Evolutionary conservation across 1,284 basidiomycete genomes (phyloP).

Genomic region (Phellopilus nigrolimitatus): DNA sequence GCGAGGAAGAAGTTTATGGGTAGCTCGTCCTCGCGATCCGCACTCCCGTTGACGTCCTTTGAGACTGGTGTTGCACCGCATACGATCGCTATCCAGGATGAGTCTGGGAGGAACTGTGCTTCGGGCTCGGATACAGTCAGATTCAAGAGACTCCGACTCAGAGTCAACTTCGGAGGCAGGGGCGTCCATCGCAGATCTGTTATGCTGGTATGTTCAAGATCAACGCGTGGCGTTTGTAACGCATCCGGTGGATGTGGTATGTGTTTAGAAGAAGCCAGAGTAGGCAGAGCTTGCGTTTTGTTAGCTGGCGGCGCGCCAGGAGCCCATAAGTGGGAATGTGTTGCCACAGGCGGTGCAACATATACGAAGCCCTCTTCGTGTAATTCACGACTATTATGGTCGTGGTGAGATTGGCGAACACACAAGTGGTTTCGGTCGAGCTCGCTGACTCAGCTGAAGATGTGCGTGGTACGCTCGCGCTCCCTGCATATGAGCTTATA

Average conservation of each 20-base stretch:
- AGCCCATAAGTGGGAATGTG: conserved; percentile 33
- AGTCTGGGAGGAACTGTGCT: conserved; percentile 52
- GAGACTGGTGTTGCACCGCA: conserved; percentile 67
- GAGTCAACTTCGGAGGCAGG: not conserved
- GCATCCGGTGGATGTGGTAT: too few species aligned
- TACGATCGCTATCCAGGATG: conserved; percentile 72
- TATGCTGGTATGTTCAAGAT: conserved; percentile 12
- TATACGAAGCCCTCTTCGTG: conserved; percentile 6
- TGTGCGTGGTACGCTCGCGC: not conserved
- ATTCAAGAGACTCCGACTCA: not conserved
- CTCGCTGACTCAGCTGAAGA: conserved; percentile 15
- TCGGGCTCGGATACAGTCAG: conserved; percentile 23
- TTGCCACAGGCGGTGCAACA: conserved; percentile 23
- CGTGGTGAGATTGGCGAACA: not conserved
- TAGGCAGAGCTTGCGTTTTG: conserved; percentile 24
- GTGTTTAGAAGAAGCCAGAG: conserved; percentile 11
- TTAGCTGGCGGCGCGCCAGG: conserved; percentile 40
- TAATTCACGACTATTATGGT: not conserved
- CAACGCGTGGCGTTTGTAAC: not conserved
- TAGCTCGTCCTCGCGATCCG: conserved; percentile 40
- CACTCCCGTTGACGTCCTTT: conserved; percentile 40
- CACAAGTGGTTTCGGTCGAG: not conserved
- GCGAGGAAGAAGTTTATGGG: conserved; percentile 73
- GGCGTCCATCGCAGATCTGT: conserved; percentile 13
- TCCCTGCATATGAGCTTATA: conserved; percentile 11